Evolutionary conservation across 345 rosid species (phyloP).

Genomic region (Erucastrum elatum): DNA sequence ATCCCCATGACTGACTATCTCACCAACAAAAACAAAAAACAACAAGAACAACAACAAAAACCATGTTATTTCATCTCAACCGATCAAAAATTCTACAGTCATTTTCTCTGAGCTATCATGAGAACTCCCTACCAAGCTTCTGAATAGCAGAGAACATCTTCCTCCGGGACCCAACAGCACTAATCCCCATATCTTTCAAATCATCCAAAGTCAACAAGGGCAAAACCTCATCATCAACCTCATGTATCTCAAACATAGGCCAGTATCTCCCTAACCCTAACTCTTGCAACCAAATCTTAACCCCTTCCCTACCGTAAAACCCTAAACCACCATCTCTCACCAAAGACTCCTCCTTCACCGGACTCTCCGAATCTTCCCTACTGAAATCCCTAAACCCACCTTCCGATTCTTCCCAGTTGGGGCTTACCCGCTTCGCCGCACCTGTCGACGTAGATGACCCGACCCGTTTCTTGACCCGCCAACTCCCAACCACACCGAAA

Average conservation of each 20-base stretch:
- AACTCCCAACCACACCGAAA: slow-evolving; percentile 65
- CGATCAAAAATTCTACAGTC: slow-evolving; percentile 12
- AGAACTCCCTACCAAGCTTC: slow-evolving; percentile 79
- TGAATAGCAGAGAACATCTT: slow-evolving; percentile 79
- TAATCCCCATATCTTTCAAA: slow-evolving; percentile 91
- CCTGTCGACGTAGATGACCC: slow-evolving; percentile 14
- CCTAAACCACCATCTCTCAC: slow-evolving; percentile 28
- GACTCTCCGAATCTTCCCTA: slow-evolving; percentile 66
- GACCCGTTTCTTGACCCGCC: slow-evolving; percentile 57
- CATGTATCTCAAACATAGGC: slow-evolving; percentile 77
- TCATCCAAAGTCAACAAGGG: slow-evolving; percentile 87
- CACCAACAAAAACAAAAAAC: slow-evolving; percentile 15
- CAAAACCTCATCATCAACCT: slow-evolving; percentile 85
- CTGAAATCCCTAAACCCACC: slow-evolving; percentile 56
- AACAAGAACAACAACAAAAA: slow-evolving; percentile 18
- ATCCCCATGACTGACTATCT: slow-evolving; percentile 50
- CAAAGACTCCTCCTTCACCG: slow-evolving; percentile 60
- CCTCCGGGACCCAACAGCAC: slow-evolving; percentile 84
- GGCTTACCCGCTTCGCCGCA: slow-evolving; percentile 48
- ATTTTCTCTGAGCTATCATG: slow-evolving; percentile 39
- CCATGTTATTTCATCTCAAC: slow-evolving; percentile 8
- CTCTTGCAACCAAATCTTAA: slow-evolving; percentile 33
- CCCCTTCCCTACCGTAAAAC: slow-evolving; percentile 34
- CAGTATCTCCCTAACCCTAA: slow-evolving; percentile 79
- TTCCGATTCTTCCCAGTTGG: slow-evolving; percentile 70